Evolutionary conservation across 371 early-diverging fungal genomes (phyloP).

Genomic region (Vairimorpha necatrix): DNA sequence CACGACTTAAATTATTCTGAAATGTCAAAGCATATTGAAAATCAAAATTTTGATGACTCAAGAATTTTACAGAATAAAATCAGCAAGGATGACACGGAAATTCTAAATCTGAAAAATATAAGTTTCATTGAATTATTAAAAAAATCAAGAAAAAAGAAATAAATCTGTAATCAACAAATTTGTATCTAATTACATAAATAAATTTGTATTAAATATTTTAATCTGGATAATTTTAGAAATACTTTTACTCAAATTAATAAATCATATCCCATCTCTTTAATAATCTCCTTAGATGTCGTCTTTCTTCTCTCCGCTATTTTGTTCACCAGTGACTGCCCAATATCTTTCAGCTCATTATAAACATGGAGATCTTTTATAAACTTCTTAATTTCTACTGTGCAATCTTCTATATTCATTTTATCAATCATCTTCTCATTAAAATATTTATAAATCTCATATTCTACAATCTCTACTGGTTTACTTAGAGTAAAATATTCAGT

Average conservation of each 20-base stretch:
- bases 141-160: no score
- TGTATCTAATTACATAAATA: no score
- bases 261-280: slow-evolving; percentile 44
- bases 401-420: slow-evolving; percentile 41
- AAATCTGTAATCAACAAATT: no score
- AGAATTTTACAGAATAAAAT: no score
- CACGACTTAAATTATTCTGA: no score
- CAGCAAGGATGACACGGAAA: no score
- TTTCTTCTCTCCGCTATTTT: slow-evolving; percentile 56
- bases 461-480: slow-evolving; percentile 10
- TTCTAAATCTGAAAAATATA: no score
- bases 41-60: no score
- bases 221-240: no score
- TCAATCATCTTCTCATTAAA: slow-evolving; percentile 17
- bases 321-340: slow-evolving; percentile 54
- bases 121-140: no score
- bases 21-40: no score
- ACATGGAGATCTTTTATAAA: slow-evolving; percentile 53
- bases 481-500: slow-evolving; percentile 38
- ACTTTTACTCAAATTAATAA: background rate
- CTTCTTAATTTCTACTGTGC: slow-evolving; percentile 41
- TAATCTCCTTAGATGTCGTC: slow-evolving; percentile 46
- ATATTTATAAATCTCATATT: slow-evolving; percentile 36
- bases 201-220: no score
- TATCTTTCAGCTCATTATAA: slow-evolving; percentile 64